Percentiles rank a stretch among this genome's conserved stretches.
Evolutionary conservation across 2,329 filamentous ascomycete genomes (phyloP).

Genomic region (Daldinia eschscholtzii): DNA sequence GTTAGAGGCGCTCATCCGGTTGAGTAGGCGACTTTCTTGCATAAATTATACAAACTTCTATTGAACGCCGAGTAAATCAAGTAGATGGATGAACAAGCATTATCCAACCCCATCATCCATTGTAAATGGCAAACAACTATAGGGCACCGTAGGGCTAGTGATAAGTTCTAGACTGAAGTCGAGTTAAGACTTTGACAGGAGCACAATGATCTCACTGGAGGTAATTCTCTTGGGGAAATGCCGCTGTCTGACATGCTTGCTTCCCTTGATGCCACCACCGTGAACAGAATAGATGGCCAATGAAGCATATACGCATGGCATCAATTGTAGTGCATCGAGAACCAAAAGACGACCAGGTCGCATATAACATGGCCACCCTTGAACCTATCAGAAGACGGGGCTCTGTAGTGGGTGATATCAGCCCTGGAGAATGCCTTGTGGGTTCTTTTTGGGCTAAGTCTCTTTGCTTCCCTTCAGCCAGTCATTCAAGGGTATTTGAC

Average conservation of each 20-base stretch:
- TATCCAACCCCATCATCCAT: constrained; percentile 24
- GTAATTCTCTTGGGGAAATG: constrained; percentile 16
- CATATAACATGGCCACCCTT: constrained; percentile 35
- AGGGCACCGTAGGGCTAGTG: constrained; percentile 11
- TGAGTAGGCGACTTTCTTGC: constrained; percentile 14
- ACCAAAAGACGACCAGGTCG: constrained; percentile 37
- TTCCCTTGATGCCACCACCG: constrained; percentile 29
- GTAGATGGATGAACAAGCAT: constrained; percentile 35
- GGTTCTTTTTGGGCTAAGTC: constrained; percentile 28
- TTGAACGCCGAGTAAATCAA: constrained; percentile 21
- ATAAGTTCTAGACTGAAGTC: constrained; percentile 15
- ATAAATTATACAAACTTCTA: constrained; percentile 25
- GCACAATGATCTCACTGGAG: constrained; percentile 14
- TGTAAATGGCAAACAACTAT: constrained; percentile 12
- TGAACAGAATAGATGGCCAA: constrained; percentile 31
- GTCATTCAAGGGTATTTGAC: constrained; percentile 26
- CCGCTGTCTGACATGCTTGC: constrained; percentile 37
- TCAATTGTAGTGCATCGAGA: constrained; percentile 38
- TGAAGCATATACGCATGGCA: constrained; percentile 40
- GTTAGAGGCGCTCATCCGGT: constrained; percentile 6
- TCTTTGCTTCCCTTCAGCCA: constrained; percentile 24
- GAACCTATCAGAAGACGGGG: constrained; percentile 31
- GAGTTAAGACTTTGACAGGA: constrained; percentile 17
- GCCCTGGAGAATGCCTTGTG: constrained; percentile 35
- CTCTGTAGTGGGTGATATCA: constrained; percentile 27